Evolutionary conservation across 108 stramenopile genomes (phyloP), one percentile per base, ranked within the genome.

Genomic region (Cyclotella atomus): DNA sequence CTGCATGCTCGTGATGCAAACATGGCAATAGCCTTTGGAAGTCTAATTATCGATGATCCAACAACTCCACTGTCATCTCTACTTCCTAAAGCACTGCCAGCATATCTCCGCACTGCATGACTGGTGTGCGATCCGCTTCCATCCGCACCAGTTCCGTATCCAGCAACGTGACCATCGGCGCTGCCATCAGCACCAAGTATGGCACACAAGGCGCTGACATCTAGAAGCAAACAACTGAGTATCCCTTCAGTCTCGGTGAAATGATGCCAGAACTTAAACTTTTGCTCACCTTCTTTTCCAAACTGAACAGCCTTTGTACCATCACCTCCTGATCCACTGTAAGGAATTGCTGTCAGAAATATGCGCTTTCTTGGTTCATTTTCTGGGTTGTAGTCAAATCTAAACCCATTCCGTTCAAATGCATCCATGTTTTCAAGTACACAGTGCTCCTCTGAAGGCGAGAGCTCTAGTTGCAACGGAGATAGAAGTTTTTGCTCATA

Each of bases 21-120:
- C 96, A 98, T 97, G 59, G 96, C 93, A 38, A 96, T 89, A 21
- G 97, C 93, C 80, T 98, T 98, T 21, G 97, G 97, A 10, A 98
- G 86, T 17, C 95, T 81, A 28, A 85, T 81, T 53, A 96, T 83
- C 16, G 87, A 61, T 28, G 76, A 68, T 36, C 73, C 83, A 57
- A 69, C 68, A 28, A 67, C 65, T 12, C 49, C 17, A 65, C 69
- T 50, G 56, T 73, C 17, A 14, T 44, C 25, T 24, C 21, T 49
- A 59, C 65, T 65, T 29, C 46, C 65, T 65, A 62, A 46, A 29
- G 54, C 30, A 43, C 41, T 45, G 32, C 84, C 85, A 45, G 89
- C 90, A 70, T 88, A 88, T 24, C 91, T 56, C 24, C 91, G 75
- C 19, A 96, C 95, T 16, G 95, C 95, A 83, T 96, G 92, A 69